phyloP scores from a whole-genome alignment of 2,329 filamentous ascomycete genomes.

The Hymenoscyphus albidus region DNA sequence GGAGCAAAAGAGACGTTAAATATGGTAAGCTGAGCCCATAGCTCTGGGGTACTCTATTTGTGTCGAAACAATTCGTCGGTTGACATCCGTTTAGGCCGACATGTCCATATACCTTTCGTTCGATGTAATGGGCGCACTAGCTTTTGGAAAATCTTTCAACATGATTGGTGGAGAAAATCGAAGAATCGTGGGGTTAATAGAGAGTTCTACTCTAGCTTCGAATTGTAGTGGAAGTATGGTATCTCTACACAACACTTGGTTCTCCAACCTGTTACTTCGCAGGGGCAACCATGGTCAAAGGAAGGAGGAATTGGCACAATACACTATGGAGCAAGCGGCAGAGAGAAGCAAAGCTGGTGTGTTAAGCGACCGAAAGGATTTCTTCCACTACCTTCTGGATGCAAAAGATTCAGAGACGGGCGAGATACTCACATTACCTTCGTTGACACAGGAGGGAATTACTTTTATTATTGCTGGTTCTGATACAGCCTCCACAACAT shows the following conservation, averaged over 20 bases:
- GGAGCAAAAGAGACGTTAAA: neutral
- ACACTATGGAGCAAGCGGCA: slow-evolving; percentile 44
- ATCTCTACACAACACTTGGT: neutral
- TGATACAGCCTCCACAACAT: slow-evolving; percentile 40
- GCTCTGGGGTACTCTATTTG: too few relatives aligned
- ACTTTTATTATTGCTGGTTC: slow-evolving; percentile 27
- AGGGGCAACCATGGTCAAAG: neutral
- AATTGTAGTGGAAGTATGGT: neutral
- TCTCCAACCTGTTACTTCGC: slow-evolving; percentile 43
- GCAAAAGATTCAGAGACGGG: slow-evolving; percentile 68
- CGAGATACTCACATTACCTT: slow-evolving; percentile 35
- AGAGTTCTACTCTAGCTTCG: neutral
- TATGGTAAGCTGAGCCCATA: neutral
- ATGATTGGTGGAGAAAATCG: slow-evolving; percentile 49
- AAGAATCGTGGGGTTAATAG: slow-evolving; percentile 60
- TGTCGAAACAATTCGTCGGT: too few relatives aligned
- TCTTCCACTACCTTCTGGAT: slow-evolving; percentile 70
- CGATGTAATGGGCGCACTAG: slow-evolving; percentile 35
- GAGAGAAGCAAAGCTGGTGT: slow-evolving; percentile 52
- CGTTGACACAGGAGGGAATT: slow-evolving; percentile 19
- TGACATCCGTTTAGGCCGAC: neutral
- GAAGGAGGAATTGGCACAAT: neutral
- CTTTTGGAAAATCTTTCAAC: slow-evolving; percentile 46
- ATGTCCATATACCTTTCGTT: slow-evolving; percentile 13
- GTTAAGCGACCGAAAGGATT: slow-evolving; percentile 56